Percentiles rank a stretch among this genome's conserved stretches.
Conservation (phyloP, 1,284 basidiomycete species). For the Rhodotorula sp. region DNA sequence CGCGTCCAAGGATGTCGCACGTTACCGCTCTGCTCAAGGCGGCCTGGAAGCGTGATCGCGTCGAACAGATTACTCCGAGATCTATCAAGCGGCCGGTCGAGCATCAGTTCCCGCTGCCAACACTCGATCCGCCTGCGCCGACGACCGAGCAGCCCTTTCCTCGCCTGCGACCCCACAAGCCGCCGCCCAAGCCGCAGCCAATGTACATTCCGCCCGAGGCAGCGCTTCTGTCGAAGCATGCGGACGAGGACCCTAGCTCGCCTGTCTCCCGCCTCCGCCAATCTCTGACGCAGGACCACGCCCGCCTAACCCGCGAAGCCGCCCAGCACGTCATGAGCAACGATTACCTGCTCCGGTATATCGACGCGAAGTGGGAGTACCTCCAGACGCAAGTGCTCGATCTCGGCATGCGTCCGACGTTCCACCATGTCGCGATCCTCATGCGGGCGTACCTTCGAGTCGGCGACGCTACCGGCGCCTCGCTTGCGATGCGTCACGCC, state of each 20-base stretch:
- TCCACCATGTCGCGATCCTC: conserved; percentile 36
- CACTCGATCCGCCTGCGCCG: background rate
- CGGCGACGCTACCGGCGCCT: conserved; percentile 37
- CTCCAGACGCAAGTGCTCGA: conserved; percentile 38
- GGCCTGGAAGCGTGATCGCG: conserved; percentile 27
- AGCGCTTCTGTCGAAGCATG: background rate
- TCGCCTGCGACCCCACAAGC: too few relatives aligned
- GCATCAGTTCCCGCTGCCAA: conserved; percentile 18
- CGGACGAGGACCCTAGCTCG: background rate
- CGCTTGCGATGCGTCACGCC: conserved; percentile 29
- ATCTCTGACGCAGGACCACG: conserved; percentile 15
- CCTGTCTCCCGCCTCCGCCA: conserved; percentile 11
- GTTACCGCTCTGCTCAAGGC: conserved; percentile 26
- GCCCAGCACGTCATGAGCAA: conserved; percentile 27
- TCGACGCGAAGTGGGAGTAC: conserved; percentile 40
- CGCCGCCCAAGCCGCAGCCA: background rate
- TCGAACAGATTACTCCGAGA: too few relatives aligned
- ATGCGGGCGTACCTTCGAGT: conserved; percentile 37
- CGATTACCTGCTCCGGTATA: conserved; percentile 28
- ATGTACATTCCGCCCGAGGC: background rate
- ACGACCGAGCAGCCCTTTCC: background rate
- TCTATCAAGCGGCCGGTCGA: background rate
- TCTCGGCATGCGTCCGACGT: conserved; percentile 33
- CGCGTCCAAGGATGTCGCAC: conserved; percentile 20
- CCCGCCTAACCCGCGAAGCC: conserved; percentile 5